Percentiles rank a stretch among this genome's conserved stretches.
Conservation (phyloP, 2,329 filamentous ascomycete species). For the Fonsecaea nubica region DNA sequence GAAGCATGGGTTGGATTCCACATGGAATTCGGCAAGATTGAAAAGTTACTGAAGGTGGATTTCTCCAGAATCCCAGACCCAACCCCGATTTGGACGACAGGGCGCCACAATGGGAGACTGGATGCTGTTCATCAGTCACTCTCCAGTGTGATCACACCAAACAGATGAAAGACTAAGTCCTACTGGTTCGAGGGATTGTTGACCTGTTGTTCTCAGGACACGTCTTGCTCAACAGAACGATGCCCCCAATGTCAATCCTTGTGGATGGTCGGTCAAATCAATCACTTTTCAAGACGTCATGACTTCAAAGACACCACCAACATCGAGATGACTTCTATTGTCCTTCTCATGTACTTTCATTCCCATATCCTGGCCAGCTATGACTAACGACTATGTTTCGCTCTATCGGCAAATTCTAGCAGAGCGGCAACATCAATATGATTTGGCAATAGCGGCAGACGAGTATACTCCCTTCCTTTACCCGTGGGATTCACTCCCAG, state of each 20-base stretch:
- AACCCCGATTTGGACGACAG: background rate
- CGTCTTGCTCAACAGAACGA: background rate
- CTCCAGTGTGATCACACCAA: background rate
- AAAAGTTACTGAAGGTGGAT: background rate
- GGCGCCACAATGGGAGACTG: background rate
- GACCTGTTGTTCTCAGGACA: background rate
- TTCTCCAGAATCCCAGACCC: background rate
- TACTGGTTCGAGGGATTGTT: background rate
- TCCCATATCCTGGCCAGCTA: constrained; percentile 47
- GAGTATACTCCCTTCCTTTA: constrained; percentile 38
- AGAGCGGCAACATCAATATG: constrained; percentile 34
- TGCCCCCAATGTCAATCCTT: background rate
- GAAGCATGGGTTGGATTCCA: background rate
- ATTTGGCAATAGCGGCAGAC: constrained; percentile 30
- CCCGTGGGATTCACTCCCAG: constrained; percentile 39
- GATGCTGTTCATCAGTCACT: too few relatives aligned
- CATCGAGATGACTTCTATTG: constrained; percentile 2
- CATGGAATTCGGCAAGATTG: background rate
- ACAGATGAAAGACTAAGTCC: background rate
- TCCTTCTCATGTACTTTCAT: background rate
- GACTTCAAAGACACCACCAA: constrained; percentile 7
- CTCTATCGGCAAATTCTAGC: constrained; percentile 49
- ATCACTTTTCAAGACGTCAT: constrained; percentile 21
- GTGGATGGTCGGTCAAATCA: background rate
- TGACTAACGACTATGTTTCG: constrained; percentile 29